These are phyloP conservation scores for Eruca vesicaria DNA, from an alignment of 441 rosid genomes.

Conservation along the genomic window DNA sequence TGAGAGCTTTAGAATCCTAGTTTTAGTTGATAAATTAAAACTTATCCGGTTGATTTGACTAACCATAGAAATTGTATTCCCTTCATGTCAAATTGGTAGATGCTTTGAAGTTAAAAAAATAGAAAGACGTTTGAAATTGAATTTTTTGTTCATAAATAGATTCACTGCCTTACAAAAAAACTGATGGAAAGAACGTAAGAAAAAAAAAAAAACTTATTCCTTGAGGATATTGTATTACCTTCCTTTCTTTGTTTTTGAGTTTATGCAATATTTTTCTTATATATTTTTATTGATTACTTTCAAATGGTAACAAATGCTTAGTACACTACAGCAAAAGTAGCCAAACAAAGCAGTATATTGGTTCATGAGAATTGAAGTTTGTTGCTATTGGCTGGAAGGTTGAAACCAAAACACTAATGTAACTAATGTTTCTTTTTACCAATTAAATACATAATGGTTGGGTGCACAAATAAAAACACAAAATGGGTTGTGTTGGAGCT, in stretches of 20 bases:
- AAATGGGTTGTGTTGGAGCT: background rate
- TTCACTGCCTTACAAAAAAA: background rate
- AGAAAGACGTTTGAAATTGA: background rate
- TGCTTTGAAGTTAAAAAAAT: background rate
- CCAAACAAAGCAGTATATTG: background rate
- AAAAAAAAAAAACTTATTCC: background rate
- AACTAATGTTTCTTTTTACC: background rate
- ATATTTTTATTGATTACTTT: background rate
- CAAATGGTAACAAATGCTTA: background rate
- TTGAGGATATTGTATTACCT: background rate
- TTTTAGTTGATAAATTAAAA: background rate
- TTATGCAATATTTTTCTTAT: background rate
- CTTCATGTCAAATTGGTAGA: background rate
- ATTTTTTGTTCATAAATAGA: background rate
- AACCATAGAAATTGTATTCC: background rate
- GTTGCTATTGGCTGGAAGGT: background rate
- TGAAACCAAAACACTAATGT: background rate
- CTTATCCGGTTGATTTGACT: slow-evolving; percentile 1
- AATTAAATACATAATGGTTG: background rate
- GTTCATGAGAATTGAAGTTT: background rate
- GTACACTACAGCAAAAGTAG: background rate
- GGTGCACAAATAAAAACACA: too few species aligned
- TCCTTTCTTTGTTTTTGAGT: background rate
- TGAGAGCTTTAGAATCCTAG: slow-evolving; percentile 13
- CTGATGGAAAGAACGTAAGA: background rate